Base-by-base conservation (phyloP, 2,329 filamentous ascomycete species). In the Periglandula ipomoeae region DNA sequence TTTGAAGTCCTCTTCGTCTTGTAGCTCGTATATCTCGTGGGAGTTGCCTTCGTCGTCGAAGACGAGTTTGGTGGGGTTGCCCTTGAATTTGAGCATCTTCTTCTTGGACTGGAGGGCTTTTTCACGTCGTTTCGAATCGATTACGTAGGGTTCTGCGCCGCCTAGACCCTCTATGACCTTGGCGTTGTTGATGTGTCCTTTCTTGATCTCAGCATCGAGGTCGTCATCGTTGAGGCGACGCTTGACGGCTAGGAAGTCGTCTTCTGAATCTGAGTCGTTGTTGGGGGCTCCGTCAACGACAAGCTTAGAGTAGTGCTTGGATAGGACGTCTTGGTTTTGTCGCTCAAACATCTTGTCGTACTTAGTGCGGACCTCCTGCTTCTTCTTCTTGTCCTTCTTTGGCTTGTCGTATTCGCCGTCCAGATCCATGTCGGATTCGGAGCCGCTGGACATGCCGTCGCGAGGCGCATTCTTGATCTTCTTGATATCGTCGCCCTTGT, bases 301-400 rank as follows among this genome's bases (percentile, higher is more conserved):
- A 54, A 98, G 77, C 61, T 91, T 95, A 51, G 82, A 81, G 72
- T 96, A 97, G 68, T 98, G 93, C 49, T 85, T 82, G n/a, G 91
- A 90, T 55, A 98, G 70, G 27, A 98, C 87, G 62, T 96, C 90
- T 67, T 97, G 91, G 67, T 98, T 98, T 58, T 85, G 87, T 52
- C 93, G 79, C 71, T 96, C 91, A 67, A 97, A 96, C 93, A 98
- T 97, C 58, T 89, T 85, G 66, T 98, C 89, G 64, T 95, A 94
- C 66, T 95, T 97, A 27, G 94, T 98, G 53, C 89, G 81, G 17
- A 95, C 87, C 58, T 82, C 79, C 10, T 76, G 73, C 69, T 87
- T 84, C 68, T 83, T 81, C 64, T 79, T 81, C 52, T 72, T 69
- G 55, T 70, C 71, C 59, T 76, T 75, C 30, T 38, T 26, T 15